Evolutionary conservation across 345 rosid species (phyloP), one percentile per base, ranked within the genome.

Genomic region (Physaria fendleri): DNA sequence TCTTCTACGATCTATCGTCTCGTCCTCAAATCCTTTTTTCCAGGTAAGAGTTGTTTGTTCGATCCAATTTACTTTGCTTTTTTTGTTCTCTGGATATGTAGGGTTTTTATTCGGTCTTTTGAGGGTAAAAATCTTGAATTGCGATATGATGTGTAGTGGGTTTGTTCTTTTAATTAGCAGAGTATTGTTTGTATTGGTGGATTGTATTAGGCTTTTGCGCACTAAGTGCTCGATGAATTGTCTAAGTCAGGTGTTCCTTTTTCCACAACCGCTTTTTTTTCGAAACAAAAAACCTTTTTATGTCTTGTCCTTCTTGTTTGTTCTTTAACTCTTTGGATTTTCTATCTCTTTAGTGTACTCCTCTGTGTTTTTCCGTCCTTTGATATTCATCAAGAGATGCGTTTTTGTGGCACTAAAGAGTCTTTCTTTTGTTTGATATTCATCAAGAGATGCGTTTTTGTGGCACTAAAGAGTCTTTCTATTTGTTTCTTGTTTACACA

Each of bases 211-310:
- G 51, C n/a, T 16, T 61, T 35, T 61, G 73, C 73, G 41, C 73
- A 61, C 68, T 28, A 62, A 62, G 68, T 69, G 74, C 20, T 61
- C 50, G 73, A 69, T 38, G 73, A 61, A 69, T 37, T 69, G 68
- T 69, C 68, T 17, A 62, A 35, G 44, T 69, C 62, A 61, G 37
- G 37, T 38, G 15, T 38, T 48, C 15, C 41, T 38, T 57, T 46
- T 56, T 11, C 9, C n/a, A 18, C 2, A 32, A 53, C 61, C 20
- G 1, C 39, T 46, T 34, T 3, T 45, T 24, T 17, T 28, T n/a
- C 8, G 11, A 8, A 43, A 16, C 45, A 34, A 34, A 51, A 50
- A 21, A 13, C 14, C 27, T 52, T 29, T 5, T 23, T 6, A 28
- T 69, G 68, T 62, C 68, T 69, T 53, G 52, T 62, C 64, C 13